A percentile compares a stretch with the other conserved stretches of the same genome.
Evolutionary conservation across 2,329 filamentous ascomycete species (phyloP).

Genomic region (Didymella sp.): DNA sequence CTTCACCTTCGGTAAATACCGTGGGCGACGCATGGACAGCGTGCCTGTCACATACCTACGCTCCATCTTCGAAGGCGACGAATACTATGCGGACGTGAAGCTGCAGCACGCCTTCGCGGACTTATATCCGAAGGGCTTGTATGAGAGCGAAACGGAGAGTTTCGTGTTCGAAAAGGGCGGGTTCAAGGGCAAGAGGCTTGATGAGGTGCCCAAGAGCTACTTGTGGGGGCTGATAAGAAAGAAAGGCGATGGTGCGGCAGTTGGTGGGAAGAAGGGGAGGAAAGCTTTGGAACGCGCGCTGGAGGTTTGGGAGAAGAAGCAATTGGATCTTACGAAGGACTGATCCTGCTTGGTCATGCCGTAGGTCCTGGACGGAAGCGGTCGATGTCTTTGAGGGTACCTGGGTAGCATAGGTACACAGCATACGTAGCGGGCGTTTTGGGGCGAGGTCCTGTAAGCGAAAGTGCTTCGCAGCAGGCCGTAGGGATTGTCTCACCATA

Average conservation of each 20-base stretch:
- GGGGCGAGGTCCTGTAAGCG: conserved; percentile 2
- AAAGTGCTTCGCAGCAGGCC: conserved; percentile 18
- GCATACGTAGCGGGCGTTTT: conserved; percentile 15
- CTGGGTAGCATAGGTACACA: no score
- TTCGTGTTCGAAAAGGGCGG: conserved; percentile 13
- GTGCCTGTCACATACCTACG: conserved; percentile 15
- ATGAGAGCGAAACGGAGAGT: conserved; percentile 12
- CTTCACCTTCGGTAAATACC: conserved; percentile 13
- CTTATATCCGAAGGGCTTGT: conserved; percentile 13
- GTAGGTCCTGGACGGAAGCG: not conserved
- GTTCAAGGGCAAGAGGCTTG: conserved; percentile 13
- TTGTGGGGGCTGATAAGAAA: conserved; percentile 10
- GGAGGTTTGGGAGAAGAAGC: conserved; percentile 11
- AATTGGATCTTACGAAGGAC: conserved; percentile 14
- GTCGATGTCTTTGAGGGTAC: not conserved
- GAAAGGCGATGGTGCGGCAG: not conserved
- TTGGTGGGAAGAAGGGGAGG: conserved; percentile 4
- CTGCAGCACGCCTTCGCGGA: conserved; percentile 11
- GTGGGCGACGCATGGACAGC: conserved; percentile 17
- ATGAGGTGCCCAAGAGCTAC: conserved; percentile 15
- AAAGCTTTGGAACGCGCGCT: conserved; percentile 8
- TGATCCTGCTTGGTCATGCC: not conserved
- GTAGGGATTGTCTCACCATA: not conserved
- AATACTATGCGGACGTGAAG: conserved; percentile 7
- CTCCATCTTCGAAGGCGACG: conserved; percentile 2